These are phyloP conservation scores for Tulasnella sp. DNA, from an alignment of 768 basidiomycete species.

Conservation along the genomic window DNA sequence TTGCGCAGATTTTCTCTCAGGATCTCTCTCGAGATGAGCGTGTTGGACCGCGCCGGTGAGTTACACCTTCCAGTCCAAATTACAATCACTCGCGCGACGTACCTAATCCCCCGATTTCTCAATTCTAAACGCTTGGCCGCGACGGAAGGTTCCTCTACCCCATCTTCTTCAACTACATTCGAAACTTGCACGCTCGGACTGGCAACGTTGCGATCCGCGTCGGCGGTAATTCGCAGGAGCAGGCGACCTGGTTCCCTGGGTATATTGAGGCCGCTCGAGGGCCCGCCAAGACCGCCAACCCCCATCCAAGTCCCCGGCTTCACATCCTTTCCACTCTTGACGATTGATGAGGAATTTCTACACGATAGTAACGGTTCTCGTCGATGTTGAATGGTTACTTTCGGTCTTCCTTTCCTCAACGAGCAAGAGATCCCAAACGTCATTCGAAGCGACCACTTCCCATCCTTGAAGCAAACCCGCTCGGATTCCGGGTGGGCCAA, in stretches of 20 bases:
- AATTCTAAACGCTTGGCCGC: conserved; percentile 45
- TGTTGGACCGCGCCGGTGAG: conserved; percentile 61
- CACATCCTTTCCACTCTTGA: conserved; percentile 43
- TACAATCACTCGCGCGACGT: conserved; percentile 33
- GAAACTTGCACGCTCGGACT: conserved; percentile 59
- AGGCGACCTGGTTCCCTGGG: conserved; percentile 44
- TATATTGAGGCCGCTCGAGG: conserved; percentile 48
- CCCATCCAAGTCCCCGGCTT: conserved; percentile 36
- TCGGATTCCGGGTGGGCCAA: too few relatives aligned
- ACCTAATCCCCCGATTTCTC: conserved; percentile 32
- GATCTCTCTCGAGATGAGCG: conserved; percentile 73
- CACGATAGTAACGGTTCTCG: conserved; percentile 38
- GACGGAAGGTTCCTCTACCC: conserved; percentile 51
- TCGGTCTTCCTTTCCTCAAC: conserved; percentile 36
- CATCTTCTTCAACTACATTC: conserved; percentile 80
- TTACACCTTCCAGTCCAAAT: conserved; percentile 29
- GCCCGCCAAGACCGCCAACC: conserved; percentile 44
- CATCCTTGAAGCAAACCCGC: conserved; percentile 28
- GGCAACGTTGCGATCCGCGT: conserved; percentile 63
- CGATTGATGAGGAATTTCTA: conserved; percentile 41
- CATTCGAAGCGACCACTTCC: background rate
- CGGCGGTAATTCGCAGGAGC: conserved; percentile 79
- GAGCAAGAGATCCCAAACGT: background rate
- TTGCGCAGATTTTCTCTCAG: conserved; percentile 52
- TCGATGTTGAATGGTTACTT: conserved; percentile 39